Evolutionary conservation across 371 early-diverging fungal genomes (phyloP).

Genomic region (Haplosporangium sp.): DNA sequence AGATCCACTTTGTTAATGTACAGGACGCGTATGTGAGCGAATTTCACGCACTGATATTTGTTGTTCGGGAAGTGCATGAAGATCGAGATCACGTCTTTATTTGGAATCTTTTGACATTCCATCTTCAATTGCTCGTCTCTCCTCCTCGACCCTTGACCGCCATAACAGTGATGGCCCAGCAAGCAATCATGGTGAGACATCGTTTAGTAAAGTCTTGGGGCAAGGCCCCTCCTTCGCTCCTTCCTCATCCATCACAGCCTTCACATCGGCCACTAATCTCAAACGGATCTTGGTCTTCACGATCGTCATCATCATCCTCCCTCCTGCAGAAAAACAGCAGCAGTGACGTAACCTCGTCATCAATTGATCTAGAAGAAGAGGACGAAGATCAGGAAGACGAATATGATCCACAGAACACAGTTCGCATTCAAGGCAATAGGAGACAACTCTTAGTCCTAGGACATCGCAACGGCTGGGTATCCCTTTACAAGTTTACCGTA

Average conservation of each 20-base stretch:
- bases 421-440: conserved; percentile 35
- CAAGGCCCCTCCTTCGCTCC: conserved; percentile 14
- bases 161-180: conserved; percentile 49
- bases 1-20: conserved; percentile 46
- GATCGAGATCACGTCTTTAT: conserved; percentile 49
- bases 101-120: conserved; percentile 52
- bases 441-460: conserved; percentile 49
- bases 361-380: conserved; percentile 26
- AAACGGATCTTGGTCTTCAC: conserved; percentile 47
- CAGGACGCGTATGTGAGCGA: conserved; percentile 53
- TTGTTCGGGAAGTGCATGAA: conserved; percentile 36
- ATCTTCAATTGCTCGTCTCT: conserved; percentile 45
- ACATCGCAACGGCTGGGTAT: conserved; percentile 45
- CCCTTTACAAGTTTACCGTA: conserved; percentile 49
- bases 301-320: conserved; percentile 33
- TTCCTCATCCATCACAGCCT: conserved; percentile 9
- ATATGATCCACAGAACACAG: conserved; percentile 8
- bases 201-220: conserved; percentile 57
- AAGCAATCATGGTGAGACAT: conserved; percentile 58
- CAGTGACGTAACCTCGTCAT: conserved; percentile 13
- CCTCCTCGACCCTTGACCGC: conserved; percentile 47
- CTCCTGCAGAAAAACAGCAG: conserved; percentile 21
- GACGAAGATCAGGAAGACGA: conserved; percentile 29
- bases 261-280: conserved; percentile 45
- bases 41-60: conserved; percentile 36